phyloP scores from a whole-genome alignment of 176 grass and related monocot species.

The Oryza meyeriana region DNA sequence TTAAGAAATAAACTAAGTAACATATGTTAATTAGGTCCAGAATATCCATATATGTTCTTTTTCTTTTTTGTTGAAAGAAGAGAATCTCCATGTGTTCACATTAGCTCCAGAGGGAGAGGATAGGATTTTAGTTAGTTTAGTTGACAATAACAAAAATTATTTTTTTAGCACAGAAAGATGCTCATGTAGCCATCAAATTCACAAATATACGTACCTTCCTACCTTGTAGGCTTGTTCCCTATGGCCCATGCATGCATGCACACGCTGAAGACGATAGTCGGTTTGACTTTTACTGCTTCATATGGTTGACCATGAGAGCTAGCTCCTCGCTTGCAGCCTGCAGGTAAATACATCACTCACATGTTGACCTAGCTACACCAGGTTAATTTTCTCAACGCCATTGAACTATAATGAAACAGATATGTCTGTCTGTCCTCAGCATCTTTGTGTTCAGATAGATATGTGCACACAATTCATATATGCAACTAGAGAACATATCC shows the following conservation, averaged over 20 bases:
- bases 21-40: neutral
- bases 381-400: neutral
- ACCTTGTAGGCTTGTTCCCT: neutral
- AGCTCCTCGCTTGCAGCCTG: neutral
- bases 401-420: neutral
- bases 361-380: neutral
- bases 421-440: neutral
- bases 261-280: neutral
- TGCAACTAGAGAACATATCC: too few species aligned
- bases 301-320: neutral
- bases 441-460: neutral
- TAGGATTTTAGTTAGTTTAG: neutral
- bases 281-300: neutral
- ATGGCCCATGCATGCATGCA: too few species aligned
- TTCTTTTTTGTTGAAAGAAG: too few species aligned
- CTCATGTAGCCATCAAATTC: neutral
- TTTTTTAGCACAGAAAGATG: neutral
- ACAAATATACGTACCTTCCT: neutral
- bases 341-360: neutral
- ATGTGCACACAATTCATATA: too few species aligned
- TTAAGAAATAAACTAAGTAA: neutral
- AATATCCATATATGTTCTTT: too few species aligned
- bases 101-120: neutral
- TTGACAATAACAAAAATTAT: too few species aligned
- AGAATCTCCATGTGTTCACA: neutral